phyloP scores from a whole-genome alignment of 116 monocot genomes.

The Dioscorea cayenensis region DNA sequence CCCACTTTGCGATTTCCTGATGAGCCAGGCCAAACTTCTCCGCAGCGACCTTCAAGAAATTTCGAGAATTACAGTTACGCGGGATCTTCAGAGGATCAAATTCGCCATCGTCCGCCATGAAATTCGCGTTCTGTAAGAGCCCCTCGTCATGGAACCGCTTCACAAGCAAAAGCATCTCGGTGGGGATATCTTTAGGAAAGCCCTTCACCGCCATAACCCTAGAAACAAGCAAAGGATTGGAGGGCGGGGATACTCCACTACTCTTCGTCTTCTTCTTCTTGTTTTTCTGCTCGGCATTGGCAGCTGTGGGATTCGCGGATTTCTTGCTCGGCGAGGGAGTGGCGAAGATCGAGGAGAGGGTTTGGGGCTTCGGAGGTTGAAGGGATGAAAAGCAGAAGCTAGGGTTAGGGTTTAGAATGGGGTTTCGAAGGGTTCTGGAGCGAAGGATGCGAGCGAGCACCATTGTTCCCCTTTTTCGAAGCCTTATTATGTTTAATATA shows the following conservation, averaged over 20 bases:
- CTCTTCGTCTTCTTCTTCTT: background rate
- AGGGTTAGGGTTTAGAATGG: background rate
- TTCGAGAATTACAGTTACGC: constrained; percentile 15
- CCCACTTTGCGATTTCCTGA: constrained; percentile 67
- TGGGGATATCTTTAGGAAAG: constrained; percentile 11
- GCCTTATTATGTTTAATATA: too few species aligned
- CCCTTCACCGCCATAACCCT: constrained; percentile 1
- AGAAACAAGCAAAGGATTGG: background rate
- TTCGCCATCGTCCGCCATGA: constrained; percentile 1
- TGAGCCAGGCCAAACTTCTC: constrained; percentile 44
- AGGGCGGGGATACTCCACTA: background rate
- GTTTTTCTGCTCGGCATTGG: background rate
- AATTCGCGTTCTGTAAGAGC: constrained; percentile 25
- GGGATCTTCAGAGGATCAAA: constrained; percentile 13
- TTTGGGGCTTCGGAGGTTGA: background rate
- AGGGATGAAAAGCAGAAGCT: background rate
- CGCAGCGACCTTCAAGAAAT: constrained; percentile 31
- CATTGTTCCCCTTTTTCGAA: background rate
- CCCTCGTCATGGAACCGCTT: constrained; percentile 38
- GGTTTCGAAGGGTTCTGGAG: background rate
- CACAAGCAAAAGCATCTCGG: constrained; percentile 30
- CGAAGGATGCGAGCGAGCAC: background rate
- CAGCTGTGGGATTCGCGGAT: background rate
- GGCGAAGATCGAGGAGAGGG: constrained; percentile 5
- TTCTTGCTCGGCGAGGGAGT: background rate